These are phyloP conservation scores for Huiozyma naganishii DNA, from an alignment of 805 yeast genomes.

Conservation along the genomic window DNA sequence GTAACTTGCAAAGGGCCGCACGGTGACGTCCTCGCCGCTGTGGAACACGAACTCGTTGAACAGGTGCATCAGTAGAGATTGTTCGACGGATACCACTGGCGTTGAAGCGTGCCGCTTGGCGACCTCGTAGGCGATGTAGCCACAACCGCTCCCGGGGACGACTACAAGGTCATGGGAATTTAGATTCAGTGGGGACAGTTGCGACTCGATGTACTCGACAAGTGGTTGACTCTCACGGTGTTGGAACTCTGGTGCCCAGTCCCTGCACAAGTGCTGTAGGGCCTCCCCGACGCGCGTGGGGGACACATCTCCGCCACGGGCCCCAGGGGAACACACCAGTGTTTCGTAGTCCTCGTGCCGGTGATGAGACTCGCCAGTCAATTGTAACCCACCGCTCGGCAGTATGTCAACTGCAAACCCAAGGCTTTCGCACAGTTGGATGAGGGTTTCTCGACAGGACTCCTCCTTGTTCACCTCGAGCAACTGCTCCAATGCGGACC, in stretches of 20 bases:
- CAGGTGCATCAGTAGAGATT: conserved; percentile 63
- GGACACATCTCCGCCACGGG: background rate
- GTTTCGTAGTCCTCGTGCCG: background rate
- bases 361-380: too few relatives aligned
- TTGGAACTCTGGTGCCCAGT: conserved; percentile 39
- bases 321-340: background rate
- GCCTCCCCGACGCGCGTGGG: conserved; percentile 33
- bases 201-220: background rate
- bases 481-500: background rate
- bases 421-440: background rate
- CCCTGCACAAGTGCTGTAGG: conserved; percentile 67
- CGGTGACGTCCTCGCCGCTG: conserved; percentile 9
- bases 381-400: background rate
- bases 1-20: conserved; percentile 49
- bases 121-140: conserved; percentile 62
- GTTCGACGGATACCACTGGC: conserved; percentile 64
- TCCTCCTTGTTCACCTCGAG: background rate
- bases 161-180: conserved; percentile 40
- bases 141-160: conserved; percentile 85
- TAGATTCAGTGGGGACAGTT: conserved; percentile 15
- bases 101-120: conserved; percentile 30
- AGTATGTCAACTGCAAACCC: background rate
- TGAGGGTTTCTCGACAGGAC: background rate
- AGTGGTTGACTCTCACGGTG: background rate
- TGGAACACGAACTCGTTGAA: conserved; percentile 51